Evolutionary conservation across 2,329 filamentous ascomycete genomes (phyloP).

Genomic region (Colletotrichum costaricense): DNA sequence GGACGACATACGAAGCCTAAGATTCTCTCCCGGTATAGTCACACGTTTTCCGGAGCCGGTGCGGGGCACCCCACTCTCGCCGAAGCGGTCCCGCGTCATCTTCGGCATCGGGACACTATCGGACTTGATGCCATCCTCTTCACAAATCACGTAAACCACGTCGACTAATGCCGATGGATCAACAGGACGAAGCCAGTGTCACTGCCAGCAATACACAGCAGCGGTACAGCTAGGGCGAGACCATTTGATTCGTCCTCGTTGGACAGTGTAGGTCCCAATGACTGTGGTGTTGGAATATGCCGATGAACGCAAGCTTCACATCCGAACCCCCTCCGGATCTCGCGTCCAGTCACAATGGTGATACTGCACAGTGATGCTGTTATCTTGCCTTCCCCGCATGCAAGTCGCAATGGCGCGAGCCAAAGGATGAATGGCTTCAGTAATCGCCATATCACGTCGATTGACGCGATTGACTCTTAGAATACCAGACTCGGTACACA

Average conservation of each 20-base stretch:
- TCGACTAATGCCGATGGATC: too few relatives aligned
- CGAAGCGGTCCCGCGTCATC: slow-evolving; percentile 34
- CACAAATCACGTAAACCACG: background rate
- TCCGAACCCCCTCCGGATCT: background rate
- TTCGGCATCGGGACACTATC: background rate
- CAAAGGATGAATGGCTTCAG: background rate
- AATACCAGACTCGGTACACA: background rate
- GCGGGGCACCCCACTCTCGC: background rate
- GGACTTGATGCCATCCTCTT: slow-evolving; percentile 5
- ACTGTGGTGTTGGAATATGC: background rate
- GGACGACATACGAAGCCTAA: too few relatives aligned
- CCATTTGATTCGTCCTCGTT: background rate
- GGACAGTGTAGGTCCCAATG: background rate
- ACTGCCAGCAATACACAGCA: background rate
- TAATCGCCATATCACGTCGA: slow-evolving; percentile 1
- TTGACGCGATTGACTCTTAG: slow-evolving; percentile 2
- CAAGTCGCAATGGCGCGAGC: background rate
- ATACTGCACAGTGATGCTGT: background rate
- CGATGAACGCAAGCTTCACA: background rate
- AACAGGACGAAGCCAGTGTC: too few relatives aligned
- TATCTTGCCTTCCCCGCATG: background rate
- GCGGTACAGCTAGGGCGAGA: too few relatives aligned
- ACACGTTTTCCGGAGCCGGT: too few relatives aligned
- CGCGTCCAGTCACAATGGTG: background rate
- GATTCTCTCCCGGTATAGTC: too few relatives aligned